Percentiles rank a stretch among this genome's conserved stretches.
Evolutionary conservation across 1,284 basidiomycete species (phyloP).

Genomic region (Tilletia caries): DNA sequence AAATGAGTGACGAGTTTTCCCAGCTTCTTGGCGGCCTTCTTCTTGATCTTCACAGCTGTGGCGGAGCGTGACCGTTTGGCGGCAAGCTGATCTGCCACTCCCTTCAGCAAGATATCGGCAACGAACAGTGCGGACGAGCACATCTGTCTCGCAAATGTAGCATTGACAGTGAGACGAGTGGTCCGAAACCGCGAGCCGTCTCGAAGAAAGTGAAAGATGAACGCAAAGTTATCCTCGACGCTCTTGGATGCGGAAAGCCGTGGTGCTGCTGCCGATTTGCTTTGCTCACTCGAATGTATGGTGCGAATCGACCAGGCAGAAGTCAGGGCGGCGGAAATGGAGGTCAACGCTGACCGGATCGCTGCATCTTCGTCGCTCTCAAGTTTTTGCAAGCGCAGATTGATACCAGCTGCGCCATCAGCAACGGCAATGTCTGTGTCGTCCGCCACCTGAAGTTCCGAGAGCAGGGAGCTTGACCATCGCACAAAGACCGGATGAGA

Average conservation of each 20-base stretch:
- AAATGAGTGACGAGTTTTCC: not conserved
- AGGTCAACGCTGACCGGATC: not conserved
- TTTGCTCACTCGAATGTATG: not conserved
- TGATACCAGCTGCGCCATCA: not conserved
- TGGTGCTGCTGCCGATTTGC: not conserved
- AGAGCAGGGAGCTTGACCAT: constrained; percentile 6
- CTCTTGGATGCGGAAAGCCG: not conserved
- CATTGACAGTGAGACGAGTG: not conserved
- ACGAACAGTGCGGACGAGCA: constrained; percentile 1
- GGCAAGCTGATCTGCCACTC: not conserved
- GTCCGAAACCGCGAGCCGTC: not conserved
- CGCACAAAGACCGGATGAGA: not conserved
- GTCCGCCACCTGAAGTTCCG: not conserved
- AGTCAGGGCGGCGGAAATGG: too few species aligned
- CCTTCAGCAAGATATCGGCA: not conserved
- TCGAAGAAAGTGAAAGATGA: not conserved
- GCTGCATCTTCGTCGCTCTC: not conserved
- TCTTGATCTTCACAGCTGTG: not conserved
- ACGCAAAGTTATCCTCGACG: not conserved
- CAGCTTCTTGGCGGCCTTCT: constrained; percentile 11
- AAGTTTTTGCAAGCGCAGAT: not conserved
- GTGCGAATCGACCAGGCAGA: too few species aligned
- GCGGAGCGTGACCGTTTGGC: not conserved
- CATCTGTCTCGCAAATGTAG: not conserved
- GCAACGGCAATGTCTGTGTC: not conserved